Conservation (phyloP, 148 eudicot genomes). For the Rhododendron simsii region DNA sequence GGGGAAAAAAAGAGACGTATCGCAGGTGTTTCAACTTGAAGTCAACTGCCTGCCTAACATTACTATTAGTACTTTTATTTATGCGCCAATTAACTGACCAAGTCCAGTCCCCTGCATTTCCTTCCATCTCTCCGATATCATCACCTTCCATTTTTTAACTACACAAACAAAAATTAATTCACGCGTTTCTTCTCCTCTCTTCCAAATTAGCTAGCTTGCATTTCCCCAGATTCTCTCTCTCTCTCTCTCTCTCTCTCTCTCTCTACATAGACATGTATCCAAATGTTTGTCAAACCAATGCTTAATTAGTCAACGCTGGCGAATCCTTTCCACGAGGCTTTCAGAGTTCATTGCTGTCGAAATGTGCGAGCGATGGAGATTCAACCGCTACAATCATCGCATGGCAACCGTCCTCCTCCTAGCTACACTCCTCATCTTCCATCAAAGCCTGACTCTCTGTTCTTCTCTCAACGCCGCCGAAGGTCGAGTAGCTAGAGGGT, state of each 20-base stretch:
- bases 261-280: neutral
- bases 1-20: neutral
- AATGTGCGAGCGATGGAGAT: constrained; percentile 25
- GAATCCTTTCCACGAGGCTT: neutral
- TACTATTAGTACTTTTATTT: neutral
- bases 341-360: neutral
- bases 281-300: neutral
- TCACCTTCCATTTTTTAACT: neutral
- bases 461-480: constrained; percentile 28
- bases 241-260: neutral
- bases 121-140: neutral
- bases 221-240: neutral
- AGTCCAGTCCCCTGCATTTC: neutral
- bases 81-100: neutral
- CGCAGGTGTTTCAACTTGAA: neutral
- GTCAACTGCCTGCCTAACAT: neutral
- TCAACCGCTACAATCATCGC: neutral
- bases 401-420: constrained; percentile 4
- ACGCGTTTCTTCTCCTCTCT: constrained; percentile 27
- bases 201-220: constrained; percentile 15
- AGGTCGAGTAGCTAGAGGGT: constrained; percentile 12
- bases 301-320: neutral
- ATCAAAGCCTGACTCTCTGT: constrained; percentile 15
- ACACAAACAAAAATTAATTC: neutral
- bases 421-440: constrained; percentile 8